A percentile compares a stretch with the other conserved stretches of the same genome.
phyloP scores from a whole-genome alignment of 2,329 filamentous ascomycete species.

The Uncinocarpus reesii region DNA sequence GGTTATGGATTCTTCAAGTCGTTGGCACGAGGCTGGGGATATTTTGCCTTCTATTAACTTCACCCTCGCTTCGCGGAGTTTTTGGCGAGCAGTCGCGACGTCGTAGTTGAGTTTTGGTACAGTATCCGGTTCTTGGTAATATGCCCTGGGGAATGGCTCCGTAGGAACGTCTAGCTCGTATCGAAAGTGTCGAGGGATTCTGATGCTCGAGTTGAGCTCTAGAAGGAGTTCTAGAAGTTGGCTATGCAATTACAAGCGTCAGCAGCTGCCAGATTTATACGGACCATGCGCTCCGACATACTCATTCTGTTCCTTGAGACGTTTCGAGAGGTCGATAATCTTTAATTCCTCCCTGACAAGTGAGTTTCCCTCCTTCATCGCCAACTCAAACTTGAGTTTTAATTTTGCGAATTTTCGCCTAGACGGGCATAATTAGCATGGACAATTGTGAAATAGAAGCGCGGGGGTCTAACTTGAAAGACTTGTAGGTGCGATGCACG shows the following conservation, averaged over 20 bases:
- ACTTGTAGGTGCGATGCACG: slow-evolving; percentile 50
- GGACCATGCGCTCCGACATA: slow-evolving; percentile 39
- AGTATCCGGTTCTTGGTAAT: slow-evolving; percentile 35
- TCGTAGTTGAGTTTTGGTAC: slow-evolving; percentile 27
- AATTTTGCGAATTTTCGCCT: slow-evolving; percentile 83
- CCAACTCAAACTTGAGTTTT: slow-evolving; percentile 70
- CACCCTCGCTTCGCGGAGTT: slow-evolving; percentile 32
- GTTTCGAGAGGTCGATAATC: slow-evolving; percentile 67
- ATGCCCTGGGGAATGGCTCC: slow-evolving; percentile 33
- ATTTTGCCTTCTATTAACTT: slow-evolving; percentile 31
- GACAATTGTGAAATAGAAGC: not conserved
- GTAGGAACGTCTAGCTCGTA: slow-evolving; percentile 53
- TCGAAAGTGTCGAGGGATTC: slow-evolving; percentile 64
- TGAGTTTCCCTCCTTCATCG: slow-evolving; percentile 58
- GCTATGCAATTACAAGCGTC: slow-evolving; percentile 40
- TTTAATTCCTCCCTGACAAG: slow-evolving; percentile 69
- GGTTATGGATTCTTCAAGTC: slow-evolving; percentile 31
- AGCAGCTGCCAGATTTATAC: slow-evolving; percentile 11
- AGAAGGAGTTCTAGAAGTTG: slow-evolving; percentile 79
- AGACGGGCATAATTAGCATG: not conserved
- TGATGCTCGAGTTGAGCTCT: slow-evolving; percentile 75
- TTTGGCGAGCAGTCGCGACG: slow-evolving; percentile 25
- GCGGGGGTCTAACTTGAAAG: slow-evolving; percentile 47
- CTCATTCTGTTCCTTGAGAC: slow-evolving; percentile 88
- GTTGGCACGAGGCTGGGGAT: slow-evolving; percentile 27